Conservation (phyloP, 2,329 filamentous ascomycete genomes). For the Gnomoniopsis sp. region DNA sequence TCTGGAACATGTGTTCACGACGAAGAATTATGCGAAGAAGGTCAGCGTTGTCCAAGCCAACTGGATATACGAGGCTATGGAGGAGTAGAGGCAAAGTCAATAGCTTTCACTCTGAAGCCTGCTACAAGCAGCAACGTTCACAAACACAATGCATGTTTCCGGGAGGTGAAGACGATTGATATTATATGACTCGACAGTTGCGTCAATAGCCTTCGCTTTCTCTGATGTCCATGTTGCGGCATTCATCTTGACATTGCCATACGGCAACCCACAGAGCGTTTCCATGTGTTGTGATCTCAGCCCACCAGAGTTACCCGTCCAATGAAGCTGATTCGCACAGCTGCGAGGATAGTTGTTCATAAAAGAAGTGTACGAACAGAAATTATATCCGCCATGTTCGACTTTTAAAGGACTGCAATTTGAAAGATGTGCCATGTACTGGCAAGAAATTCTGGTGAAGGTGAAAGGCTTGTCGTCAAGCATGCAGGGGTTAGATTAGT, state of each 20-base stretch:
- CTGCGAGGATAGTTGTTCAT: not conserved
- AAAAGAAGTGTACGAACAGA: not conserved
- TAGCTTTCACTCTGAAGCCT: not conserved
- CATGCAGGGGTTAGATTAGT: too few species aligned
- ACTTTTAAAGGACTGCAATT: not conserved
- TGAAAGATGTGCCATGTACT: not conserved
- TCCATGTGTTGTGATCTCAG: too few species aligned
- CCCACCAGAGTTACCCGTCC: too few species aligned
- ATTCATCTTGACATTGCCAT: too few species aligned
- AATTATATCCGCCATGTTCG: not conserved
- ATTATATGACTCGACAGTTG: too few species aligned
- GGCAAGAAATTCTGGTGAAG: not conserved
- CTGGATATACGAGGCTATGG: constrained; percentile 52
- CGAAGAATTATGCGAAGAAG: constrained; percentile 65
- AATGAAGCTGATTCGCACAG: not conserved
- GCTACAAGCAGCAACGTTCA: too few species aligned
- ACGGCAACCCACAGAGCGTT: too few species aligned
- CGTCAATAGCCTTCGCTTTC: too few species aligned
- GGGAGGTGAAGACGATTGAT: too few species aligned
- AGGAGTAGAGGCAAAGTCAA: not conserved
- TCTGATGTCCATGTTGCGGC: too few species aligned
- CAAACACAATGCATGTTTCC: too few species aligned
- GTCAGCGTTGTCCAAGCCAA: constrained; percentile 58
- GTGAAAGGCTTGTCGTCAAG: not conserved
- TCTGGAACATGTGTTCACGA: constrained; percentile 63